Evolutionary conservation across 768 basidiomycete genomes (phyloP), one percentile per base, ranked within the genome.

Genomic region (Boletus fagicola): DNA sequence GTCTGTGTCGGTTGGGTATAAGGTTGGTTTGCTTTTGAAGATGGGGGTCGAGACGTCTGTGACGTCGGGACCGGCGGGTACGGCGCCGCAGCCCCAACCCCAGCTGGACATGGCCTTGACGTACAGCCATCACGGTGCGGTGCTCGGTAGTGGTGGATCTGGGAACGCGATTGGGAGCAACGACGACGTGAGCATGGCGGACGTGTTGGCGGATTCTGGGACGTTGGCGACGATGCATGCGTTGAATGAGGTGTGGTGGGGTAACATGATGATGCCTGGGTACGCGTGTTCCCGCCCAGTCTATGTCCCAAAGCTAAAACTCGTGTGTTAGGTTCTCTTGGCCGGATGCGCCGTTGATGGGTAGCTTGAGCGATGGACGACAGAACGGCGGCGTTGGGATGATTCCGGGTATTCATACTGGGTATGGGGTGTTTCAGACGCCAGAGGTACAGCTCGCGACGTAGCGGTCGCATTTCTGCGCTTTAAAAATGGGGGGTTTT

Each of bases 261-360:
- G 79, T 44, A 87, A 81, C 49, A 86, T 90, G 84, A 87, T 91
- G 88, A 88, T 92, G 87, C 90, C 90, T 38, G 90, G 90, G 86
- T 61, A 1, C 42, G 51, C 30, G 30, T 49, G 5, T 12, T 2
- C 11, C 12, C 38, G 0, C 31, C 6, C 15, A 15, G 3, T 26
- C 3, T 7, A 18, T n/a, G 0, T 22, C 20, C 11, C 5, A n/a
- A 16, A 9, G 15, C 18, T 44, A 9, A 44, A 15, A 11, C n/a
- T n/a, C 18, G n/a, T 7, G 36, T 1, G 38, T 45, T 38, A 72
- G 71, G 28, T 72, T 72, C 49, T 73, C 71, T 3, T 72, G 71
- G 71, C 69, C 71, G 0, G 71, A 72, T 1, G 64, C 50, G 8
- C 66, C 72, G 16, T 13, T 67, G 1, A 64, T 71, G 65, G 50